Percentiles rank a stretch among this genome's conserved stretches.
Evolutionary conservation across 345 rosid species (phyloP).

Genomic region (Combretum micranthum): DNA sequence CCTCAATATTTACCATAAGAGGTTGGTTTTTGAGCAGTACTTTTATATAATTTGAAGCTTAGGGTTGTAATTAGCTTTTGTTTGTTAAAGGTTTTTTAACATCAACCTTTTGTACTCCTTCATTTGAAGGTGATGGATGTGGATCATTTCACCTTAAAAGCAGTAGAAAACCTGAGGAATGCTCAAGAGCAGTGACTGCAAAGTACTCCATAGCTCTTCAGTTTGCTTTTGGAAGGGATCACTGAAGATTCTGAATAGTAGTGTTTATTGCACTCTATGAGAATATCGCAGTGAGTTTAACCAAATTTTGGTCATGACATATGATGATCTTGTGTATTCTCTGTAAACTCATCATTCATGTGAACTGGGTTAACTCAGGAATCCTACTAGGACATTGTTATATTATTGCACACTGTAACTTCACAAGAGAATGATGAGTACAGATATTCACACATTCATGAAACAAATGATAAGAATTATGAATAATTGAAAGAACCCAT

Average conservation of each 20-base stretch:
- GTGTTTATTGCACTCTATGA: not conserved
- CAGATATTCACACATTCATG: no score
- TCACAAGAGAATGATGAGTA: no score
- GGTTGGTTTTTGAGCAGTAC: slow-evolving; percentile 23
- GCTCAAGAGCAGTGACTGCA: slow-evolving; percentile 22
- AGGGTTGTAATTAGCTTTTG: not conserved
- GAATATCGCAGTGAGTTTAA: no score
- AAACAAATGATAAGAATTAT: no score
- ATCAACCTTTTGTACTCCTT: not conserved
- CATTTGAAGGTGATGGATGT: slow-evolving; percentile 47
- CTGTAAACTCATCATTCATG: no score
- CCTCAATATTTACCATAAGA: slow-evolving; percentile 44
- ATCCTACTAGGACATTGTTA: no score
- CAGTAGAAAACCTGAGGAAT: slow-evolving; percentile 14
- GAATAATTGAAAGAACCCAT: no score
- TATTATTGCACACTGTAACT: no score
- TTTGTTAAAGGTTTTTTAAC: not conserved
- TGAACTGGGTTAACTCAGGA: no score
- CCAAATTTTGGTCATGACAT: no score
- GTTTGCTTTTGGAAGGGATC: slow-evolving; percentile 35
- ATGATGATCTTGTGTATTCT: no score
- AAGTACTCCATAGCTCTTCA: slow-evolving; percentile 52
- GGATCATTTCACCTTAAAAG: slow-evolving; percentile 58
- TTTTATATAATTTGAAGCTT: not conserved
- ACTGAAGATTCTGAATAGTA: slow-evolving; percentile 27